Percentiles rank a stretch among this genome's conserved stretches.
Evolutionary conservation across 2,329 filamentous ascomycete species (phyloP).

Genomic region (Beauveria australis): DNA sequence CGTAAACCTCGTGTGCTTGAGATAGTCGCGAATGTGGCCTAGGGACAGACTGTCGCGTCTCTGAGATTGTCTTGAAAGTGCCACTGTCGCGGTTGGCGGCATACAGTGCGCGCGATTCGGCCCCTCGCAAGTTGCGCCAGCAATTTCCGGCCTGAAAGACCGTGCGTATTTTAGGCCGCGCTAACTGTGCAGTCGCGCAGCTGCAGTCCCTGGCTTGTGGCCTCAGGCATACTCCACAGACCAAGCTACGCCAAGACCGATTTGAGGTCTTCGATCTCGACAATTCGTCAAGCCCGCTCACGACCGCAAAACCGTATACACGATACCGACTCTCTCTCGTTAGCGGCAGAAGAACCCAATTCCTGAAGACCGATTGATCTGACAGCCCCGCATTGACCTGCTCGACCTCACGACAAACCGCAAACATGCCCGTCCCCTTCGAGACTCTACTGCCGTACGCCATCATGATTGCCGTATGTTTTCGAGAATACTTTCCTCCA

Average conservation of each 20-base stretch:
- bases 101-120: slow-evolving; percentile 12
- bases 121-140: background rate
- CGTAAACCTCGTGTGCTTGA: background rate
- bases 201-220: background rate
- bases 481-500: slow-evolving; percentile 9
- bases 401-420: slow-evolving; percentile 24
- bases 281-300: slow-evolving; percentile 1
- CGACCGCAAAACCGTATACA: background rate
- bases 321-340: background rate
- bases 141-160: background rate
- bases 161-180: slow-evolving; percentile 1
- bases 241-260: slow-evolving; percentile 5
- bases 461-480: slow-evolving; percentile 53
- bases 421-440: slow-evolving; percentile 54
- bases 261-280: slow-evolving; percentile 4
- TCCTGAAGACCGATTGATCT: background rate
- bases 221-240: slow-evolving; percentile 9
- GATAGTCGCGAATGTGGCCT: background rate
- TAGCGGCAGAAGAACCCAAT: background rate
- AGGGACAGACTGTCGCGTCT: slow-evolving; percentile 10
- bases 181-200: slow-evolving; percentile 12
- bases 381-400: slow-evolving; percentile 12
- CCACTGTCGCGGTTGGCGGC: slow-evolving; percentile 6
- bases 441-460: slow-evolving; percentile 56
- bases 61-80: background rate